These are phyloP conservation scores for Alternaria arbusti DNA, from an alignment of 2,329 filamentous ascomycete genomes.

Conservation along the genomic window DNA sequence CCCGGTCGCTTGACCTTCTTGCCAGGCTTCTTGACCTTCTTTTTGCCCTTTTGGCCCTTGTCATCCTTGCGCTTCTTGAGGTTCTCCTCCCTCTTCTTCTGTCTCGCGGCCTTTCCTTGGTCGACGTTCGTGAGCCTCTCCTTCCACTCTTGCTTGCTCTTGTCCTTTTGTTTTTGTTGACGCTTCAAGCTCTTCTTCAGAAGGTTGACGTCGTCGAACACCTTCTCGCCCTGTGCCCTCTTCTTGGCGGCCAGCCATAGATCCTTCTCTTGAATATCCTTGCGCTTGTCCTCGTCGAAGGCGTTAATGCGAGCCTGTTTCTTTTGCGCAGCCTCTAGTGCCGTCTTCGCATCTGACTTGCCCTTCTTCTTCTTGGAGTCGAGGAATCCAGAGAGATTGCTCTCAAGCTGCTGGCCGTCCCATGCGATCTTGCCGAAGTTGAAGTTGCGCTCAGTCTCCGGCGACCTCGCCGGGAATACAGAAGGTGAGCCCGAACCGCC, in stretches of 20 bases:
- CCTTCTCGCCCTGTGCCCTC: constrained; percentile 85
- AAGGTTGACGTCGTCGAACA: constrained; percentile 82
- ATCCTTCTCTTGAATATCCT: constrained; percentile 91
- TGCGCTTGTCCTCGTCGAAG: constrained; percentile 80
- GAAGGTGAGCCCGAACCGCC: constrained; percentile 66
- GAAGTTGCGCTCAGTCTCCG: constrained; percentile 70
- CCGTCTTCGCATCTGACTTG: constrained; percentile 82
- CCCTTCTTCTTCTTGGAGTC: constrained; percentile 79
- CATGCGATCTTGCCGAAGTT: constrained; percentile 93
- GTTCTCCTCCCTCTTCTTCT: constrained; percentile 59
- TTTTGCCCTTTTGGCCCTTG: constrained; percentile 72
- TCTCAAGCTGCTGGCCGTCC: constrained; percentile 81
- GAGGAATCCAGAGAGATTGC: constrained; percentile 67
- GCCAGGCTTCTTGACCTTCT: constrained; percentile 62
- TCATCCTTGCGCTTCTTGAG: constrained; percentile 77
- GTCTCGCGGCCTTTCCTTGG: constrained; percentile 56
- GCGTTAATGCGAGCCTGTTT: constrained; percentile 80
- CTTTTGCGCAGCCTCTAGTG: constrained; percentile 83
- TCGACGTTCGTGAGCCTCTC: constrained; percentile 54
- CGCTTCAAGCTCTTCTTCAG: constrained; percentile 92
- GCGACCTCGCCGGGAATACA: constrained; percentile 53
- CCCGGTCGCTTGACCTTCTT: constrained; percentile 62
- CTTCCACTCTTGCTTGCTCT: constrained; percentile 85
- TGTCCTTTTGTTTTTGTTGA: constrained; percentile 87
- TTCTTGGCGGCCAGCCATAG: constrained; percentile 90